Evolutionary conservation across 495 filamentous ascomycete genomes (phyloP).

Genomic region (Penicillium taxi): DNA sequence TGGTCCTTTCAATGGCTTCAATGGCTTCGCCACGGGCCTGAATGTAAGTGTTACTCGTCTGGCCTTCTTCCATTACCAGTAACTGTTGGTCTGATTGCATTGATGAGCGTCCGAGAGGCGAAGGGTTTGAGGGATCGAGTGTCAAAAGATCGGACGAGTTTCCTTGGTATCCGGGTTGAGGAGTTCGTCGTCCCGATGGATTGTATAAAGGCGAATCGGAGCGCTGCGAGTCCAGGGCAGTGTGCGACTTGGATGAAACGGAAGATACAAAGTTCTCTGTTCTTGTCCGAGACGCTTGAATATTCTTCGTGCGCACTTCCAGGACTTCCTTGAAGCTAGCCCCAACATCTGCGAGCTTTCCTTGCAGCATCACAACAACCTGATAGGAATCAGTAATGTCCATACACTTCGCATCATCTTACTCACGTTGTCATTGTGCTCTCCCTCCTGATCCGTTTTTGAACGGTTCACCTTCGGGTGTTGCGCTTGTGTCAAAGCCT

Average conservation of each 20-base stretch:
- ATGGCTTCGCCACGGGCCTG: conserved; percentile 92
- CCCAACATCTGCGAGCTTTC: conserved; percentile 87
- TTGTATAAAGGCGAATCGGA: conserved; percentile 80
- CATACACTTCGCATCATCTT: not conserved
- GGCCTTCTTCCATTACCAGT: conserved; percentile 89
- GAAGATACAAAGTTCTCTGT: conserved; percentile 96
- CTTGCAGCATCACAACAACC: conserved; percentile 84
- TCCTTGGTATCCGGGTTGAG: conserved; percentile 48
- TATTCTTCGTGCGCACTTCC: conserved; percentile 96
- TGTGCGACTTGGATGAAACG: conserved; percentile 71
- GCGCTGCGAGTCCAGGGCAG: conserved; percentile 46
- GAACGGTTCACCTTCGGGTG: conserved; percentile 53
- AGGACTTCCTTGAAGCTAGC: conserved; percentile 96
- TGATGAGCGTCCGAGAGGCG: conserved; percentile 40
- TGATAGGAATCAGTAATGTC: conserved; percentile 21
- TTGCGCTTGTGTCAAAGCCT: conserved; percentile 62
- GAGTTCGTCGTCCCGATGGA: conserved; percentile 61
- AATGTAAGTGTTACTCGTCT: conserved; percentile 79
- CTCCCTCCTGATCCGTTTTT: conserved; percentile 72
- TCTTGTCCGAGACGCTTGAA: conserved; percentile 82
- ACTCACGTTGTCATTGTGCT: conserved; percentile 88
- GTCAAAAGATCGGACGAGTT: conserved; percentile 66
- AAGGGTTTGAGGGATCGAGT: conserved; percentile 64
- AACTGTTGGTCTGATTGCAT: conserved; percentile 78
- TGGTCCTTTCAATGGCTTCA: conserved; percentile 92